Evolutionary conservation across 306 rosid genomes (phyloP).

Genomic region (Acmispon strigosus): DNA sequence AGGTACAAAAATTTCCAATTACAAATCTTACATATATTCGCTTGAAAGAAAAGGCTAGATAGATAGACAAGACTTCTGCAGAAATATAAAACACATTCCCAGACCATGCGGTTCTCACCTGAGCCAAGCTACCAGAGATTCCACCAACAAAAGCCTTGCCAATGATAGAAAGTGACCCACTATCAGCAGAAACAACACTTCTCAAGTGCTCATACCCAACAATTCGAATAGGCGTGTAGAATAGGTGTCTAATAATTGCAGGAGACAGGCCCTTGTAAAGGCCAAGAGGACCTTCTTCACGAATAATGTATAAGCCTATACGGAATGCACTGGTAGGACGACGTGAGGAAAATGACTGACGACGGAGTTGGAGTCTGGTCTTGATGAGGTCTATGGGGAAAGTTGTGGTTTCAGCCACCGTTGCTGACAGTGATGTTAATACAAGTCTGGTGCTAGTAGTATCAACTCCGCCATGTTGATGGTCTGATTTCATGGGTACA

Average conservation of each 20-base stretch:
- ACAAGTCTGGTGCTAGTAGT: slow-evolving; percentile 38
- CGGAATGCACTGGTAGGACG: slow-evolving; percentile 45
- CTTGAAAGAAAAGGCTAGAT: not conserved
- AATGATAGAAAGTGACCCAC: slow-evolving; percentile 43
- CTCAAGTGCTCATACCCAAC: slow-evolving; percentile 71
- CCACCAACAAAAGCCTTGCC: slow-evolving; percentile 69
- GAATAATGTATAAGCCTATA: slow-evolving; percentile 47
- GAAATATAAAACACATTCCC: not conserved
- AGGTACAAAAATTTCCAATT: not conserved
- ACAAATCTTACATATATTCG: not conserved
- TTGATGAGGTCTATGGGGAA: slow-evolving; percentile 79
- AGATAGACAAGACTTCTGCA: not conserved
- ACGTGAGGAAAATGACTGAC: slow-evolving; percentile 47
- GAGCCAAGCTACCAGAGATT: slow-evolving; percentile 67
- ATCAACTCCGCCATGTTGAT: slow-evolving; percentile 28
- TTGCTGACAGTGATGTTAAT: slow-evolving; percentile 60
- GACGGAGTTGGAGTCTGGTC: slow-evolving; percentile 85
- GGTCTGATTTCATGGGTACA: slow-evolving; percentile 27
- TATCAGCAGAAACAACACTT: slow-evolving; percentile 28
- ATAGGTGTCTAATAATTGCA: slow-evolving; percentile 66
- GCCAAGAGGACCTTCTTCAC: slow-evolving; percentile 52
- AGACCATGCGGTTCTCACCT: slow-evolving; percentile 43
- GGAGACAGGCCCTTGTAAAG: slow-evolving; percentile 85
- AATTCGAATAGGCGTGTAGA: slow-evolving; percentile 79
- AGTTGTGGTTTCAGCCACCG: slow-evolving; percentile 82